Evolutionary conservation across 2,329 filamentous ascomycete species (phyloP).

Genomic region (Colletotrichum orbiculare): DNA sequence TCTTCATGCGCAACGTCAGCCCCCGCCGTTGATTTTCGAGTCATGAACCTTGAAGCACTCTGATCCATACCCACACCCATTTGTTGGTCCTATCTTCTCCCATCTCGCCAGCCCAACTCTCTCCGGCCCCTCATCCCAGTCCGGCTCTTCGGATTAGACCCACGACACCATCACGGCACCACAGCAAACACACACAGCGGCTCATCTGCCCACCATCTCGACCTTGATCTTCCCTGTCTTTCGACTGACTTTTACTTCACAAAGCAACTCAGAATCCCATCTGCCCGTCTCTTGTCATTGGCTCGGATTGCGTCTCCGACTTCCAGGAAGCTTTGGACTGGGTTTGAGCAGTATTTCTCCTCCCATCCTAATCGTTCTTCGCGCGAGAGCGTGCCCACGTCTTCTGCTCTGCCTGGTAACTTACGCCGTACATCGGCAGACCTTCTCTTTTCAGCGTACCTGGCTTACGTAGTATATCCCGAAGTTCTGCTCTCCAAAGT

Average conservation of each 20-base stretch:
- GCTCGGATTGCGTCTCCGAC: slow-evolving; percentile 6
- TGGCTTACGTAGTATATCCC: too few relatives aligned
- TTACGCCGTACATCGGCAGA: not conserved
- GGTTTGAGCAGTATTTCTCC: slow-evolving; percentile 18
- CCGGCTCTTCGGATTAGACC: not conserved
- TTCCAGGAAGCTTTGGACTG: slow-evolving; percentile 8
- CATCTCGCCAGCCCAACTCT: not conserved
- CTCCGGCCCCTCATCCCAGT: not conserved
- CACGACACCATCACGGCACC: slow-evolving; percentile 1
- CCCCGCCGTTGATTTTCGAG: slow-evolving; percentile 1
- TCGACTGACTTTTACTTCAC: slow-evolving; percentile 13
- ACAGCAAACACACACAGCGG: slow-evolving; percentile 7
- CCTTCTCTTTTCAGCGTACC: not conserved
- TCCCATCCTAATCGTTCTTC: not conserved
- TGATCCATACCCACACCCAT: too few relatives aligned
- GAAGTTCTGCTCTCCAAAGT: too few relatives aligned
- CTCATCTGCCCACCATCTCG: slow-evolving; percentile 12
- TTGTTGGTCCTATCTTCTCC: too few relatives aligned
- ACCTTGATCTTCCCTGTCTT: slow-evolving; percentile 14
- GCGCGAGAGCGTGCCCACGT: not conserved
- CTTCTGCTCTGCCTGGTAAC: not conserved
- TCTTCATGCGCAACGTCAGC: slow-evolving; percentile 12
- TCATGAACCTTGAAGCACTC: not conserved
- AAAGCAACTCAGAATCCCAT: not conserved
- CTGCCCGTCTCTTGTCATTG: slow-evolving; percentile 1